A percentile compares a stretch with the other conserved stretches of the same genome.
phyloP scores from a whole-genome alignment of 768 basidiomycete species.

The Mycena maculata region DNA sequence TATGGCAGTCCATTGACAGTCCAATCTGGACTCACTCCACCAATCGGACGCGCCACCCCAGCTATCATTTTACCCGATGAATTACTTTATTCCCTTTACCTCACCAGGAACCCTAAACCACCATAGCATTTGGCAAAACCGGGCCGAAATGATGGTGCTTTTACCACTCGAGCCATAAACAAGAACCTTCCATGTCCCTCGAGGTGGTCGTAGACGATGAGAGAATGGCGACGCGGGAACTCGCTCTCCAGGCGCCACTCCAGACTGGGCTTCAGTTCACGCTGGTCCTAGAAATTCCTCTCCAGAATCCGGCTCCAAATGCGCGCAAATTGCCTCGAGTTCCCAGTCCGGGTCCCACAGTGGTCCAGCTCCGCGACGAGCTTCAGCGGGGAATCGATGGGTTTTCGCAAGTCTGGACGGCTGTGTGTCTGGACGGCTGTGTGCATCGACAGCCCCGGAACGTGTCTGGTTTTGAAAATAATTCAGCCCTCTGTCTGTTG shows the following conservation, averaged over 20 bases:
- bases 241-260: conserved; percentile 16
- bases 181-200: neutral
- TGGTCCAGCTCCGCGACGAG: conserved; percentile 3
- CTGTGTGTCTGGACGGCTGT: neutral
- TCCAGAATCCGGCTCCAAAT: conserved; percentile 7
- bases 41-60: too few species aligned
- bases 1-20: too few species aligned
- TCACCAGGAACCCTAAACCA: too few species aligned
- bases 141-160: too few species aligned
- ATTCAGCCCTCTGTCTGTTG: conserved; percentile 23
- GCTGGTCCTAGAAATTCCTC: conserved; percentile 12
- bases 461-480: conserved; percentile 23
- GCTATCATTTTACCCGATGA: too few species aligned
- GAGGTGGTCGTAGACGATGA: conserved; percentile 5
- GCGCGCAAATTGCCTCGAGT: conserved; percentile 17
- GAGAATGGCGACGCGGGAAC: conserved; percentile 9
- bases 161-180: too few species aligned
- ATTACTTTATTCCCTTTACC: too few species aligned
- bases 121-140: too few species aligned
- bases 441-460: conserved; percentile 1
- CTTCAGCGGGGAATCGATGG: conserved; percentile 10
- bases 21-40: too few species aligned
- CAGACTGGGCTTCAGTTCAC: conserved; percentile 5
- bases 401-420: conserved; percentile 29
- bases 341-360: neutral